Evolutionary conservation across 768 basidiomycete species (phyloP).

Genomic region (Hebeloma cylindrosporum): DNA sequence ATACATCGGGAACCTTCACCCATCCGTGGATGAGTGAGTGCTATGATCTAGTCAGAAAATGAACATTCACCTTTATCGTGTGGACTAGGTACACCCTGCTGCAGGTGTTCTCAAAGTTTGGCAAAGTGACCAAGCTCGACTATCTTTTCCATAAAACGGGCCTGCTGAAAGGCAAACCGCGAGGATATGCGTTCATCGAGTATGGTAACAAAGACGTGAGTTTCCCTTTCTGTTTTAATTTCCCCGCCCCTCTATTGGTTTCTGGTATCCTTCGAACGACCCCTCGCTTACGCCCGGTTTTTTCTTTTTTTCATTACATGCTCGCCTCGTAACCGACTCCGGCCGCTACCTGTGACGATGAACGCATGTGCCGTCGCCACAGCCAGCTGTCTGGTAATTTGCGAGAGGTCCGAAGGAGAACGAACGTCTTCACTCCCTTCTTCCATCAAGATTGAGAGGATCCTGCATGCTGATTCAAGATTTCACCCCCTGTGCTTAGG

Average conservation of each 20-base stretch:
- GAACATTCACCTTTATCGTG: too few species aligned
- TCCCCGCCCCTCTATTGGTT: constrained; percentile 9
- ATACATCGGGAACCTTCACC: constrained; percentile 88
- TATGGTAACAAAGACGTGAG: constrained; percentile 78
- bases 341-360: constrained; percentile 10
- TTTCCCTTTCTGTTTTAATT: constrained; percentile 27
- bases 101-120: constrained; percentile 88
- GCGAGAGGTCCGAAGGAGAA: too few species aligned
- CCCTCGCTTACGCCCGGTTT: constrained; percentile 51
- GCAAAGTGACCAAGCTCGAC: constrained; percentile 90
- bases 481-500: too few species aligned
- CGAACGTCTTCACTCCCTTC: too few species aligned
- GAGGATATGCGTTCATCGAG: constrained; percentile 95
- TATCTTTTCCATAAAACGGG: constrained; percentile 96
- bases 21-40: constrained; percentile 84
- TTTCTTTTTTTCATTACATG: constrained; percentile 23
- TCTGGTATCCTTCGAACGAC: constrained; percentile 11
- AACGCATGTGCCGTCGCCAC: too few species aligned
- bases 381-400: too few species aligned
- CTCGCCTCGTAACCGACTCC: constrained; percentile 15
- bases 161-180: constrained; percentile 83
- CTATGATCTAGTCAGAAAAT: too few species aligned
- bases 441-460: too few species aligned
- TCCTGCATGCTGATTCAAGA: too few species aligned
- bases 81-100: constrained; percentile 79